Evolutionary conservation across 768 basidiomycete genomes (phyloP).

Genomic region (Saitozyma sp.): DNA sequence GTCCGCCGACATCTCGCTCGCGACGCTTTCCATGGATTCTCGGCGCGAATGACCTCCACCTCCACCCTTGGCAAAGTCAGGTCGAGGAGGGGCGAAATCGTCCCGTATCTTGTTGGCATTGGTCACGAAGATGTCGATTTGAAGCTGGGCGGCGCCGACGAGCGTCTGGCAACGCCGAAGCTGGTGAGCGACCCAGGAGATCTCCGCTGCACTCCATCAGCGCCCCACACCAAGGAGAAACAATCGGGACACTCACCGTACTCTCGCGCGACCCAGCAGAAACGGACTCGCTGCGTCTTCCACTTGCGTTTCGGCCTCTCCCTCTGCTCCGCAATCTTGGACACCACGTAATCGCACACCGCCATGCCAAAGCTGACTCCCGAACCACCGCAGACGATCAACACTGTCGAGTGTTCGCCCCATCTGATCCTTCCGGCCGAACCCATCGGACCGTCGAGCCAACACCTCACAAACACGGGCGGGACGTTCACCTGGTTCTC

Average conservation of each 20-base stretch:
- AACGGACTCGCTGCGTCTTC: slow-evolving; percentile 63
- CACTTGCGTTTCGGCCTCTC: slow-evolving; percentile 56
- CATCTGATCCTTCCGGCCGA: slow-evolving; percentile 64
- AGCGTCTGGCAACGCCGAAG: slow-evolving; percentile 65
- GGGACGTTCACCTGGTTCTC: slow-evolving; percentile 13
- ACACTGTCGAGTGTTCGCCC: slow-evolving; percentile 62
- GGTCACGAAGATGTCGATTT: slow-evolving; percentile 74
- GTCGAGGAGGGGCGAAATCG: slow-evolving; percentile 42
- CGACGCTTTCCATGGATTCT: slow-evolving; percentile 35
- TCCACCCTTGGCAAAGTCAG: slow-evolving; percentile 37
- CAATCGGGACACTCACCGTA: slow-evolving; percentile 60
- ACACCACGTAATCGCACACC: slow-evolving; percentile 65
- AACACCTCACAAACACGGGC: slow-evolving; percentile 59
- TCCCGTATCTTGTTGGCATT: slow-evolving; percentile 40
- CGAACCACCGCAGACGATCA: slow-evolving; percentile 71
- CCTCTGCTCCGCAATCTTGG: slow-evolving; percentile 62
- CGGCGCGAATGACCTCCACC: slow-evolving; percentile 16
- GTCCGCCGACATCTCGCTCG: slow-evolving; percentile 28
- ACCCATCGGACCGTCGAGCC: slow-evolving; percentile 71
- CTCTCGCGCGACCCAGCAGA: slow-evolving; percentile 76
- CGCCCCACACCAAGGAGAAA: not conserved
- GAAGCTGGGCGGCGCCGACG: slow-evolving; percentile 57
- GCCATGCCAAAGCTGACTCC: slow-evolving; percentile 73
- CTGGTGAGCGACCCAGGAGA: slow-evolving; percentile 72
- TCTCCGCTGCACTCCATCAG: slow-evolving; percentile 59